Base-by-base conservation (phyloP, 1,139 yeast genomes). In the Kodamaea ohmeri region DNA sequence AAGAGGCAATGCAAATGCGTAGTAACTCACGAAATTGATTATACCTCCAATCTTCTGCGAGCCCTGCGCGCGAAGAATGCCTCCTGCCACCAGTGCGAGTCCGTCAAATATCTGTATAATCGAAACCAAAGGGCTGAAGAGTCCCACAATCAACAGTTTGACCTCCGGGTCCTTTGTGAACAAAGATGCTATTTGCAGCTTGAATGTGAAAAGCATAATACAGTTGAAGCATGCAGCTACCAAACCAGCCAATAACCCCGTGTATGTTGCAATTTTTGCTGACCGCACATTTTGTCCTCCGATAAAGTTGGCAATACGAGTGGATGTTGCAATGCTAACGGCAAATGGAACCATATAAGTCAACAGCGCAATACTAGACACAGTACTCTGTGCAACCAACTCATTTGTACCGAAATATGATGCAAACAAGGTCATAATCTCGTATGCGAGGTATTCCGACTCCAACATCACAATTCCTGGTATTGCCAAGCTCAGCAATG, bases 301-400 rank as follows among this genome's bases (percentile, higher is more conserved):
- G 40, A 89, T 76, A 51, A 83, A 87, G 56, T 83, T 87, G 30
- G 96, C 96, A 35, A 88, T 82, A 60, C 97, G 71, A 0, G 96
- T 88, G 0, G 95, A 82, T 0, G 90, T 73, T 0, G 95, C 95
- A 35, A 88, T 88, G 29, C 95, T 83, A 4, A 87, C 78, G 0
- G 96, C 92, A 67, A 89, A 89, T 11, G 96, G 96, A 11, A 86
- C 72, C 83, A 87, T 89, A 52, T 85, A 89, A 1, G 88, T 67
- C 38, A 89, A 65, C 1, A 94, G 83, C 1, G 92, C 90, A 37
- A 87, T 71, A 3, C 95, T 83, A 4, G 94, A 80, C 0, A 86
- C 81, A 0, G 95, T 90, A 34, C 95, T 83, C 58, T 89, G 96
- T 0, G 96, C 92, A 0, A 96, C 96, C 48, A 89, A 64, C 37